Evolutionary conservation across 2,329 filamentous ascomycete species (phyloP).

Genomic region (Metarhizium brunneum): DNA sequence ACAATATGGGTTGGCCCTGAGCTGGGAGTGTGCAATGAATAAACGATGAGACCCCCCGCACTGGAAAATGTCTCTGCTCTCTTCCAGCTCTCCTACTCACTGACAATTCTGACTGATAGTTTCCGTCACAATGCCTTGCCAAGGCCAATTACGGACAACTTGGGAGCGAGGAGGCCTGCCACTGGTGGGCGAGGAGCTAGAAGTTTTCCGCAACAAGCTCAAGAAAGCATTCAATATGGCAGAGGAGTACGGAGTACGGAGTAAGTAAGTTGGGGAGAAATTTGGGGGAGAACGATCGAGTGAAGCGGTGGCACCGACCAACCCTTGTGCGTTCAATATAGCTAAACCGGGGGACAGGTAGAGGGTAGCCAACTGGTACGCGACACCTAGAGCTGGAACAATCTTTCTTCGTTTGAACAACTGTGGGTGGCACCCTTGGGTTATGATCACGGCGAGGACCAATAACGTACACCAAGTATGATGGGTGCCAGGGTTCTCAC

Average conservation of each 20-base stretch:
- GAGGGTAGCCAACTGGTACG: neutral
- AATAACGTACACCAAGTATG: conserved; percentile 1
- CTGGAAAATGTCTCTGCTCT: conserved; percentile 10
- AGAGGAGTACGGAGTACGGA: neutral
- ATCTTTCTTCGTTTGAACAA: neutral
- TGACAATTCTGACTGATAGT: neutral
- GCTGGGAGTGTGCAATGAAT: conserved; percentile 6
- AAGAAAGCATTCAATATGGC: neutral
- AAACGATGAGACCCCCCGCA: conserved; percentile 6
- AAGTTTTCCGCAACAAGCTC: neutral
- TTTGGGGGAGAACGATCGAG: neutral
- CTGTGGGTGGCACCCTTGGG: neutral
- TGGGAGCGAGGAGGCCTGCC: neutral
- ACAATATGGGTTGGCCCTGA: conserved; percentile 5
- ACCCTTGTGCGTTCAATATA: neutral
- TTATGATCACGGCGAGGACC: conserved; percentile 5
- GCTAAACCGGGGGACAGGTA: neutral
- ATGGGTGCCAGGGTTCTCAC: conserved; percentile 5
- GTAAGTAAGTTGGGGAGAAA: neutral
- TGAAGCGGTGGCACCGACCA: too few species aligned
- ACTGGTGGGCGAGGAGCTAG: neutral
- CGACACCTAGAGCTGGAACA: neutral
- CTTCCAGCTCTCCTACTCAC: conserved; percentile 13
- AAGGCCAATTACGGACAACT: neutral
- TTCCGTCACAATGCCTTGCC: neutral